These are phyloP conservation scores for Pyrrhoderma noxium DNA, from an alignment of 1,284 basidiomycete genomes.

Conservation along the genomic window DNA sequence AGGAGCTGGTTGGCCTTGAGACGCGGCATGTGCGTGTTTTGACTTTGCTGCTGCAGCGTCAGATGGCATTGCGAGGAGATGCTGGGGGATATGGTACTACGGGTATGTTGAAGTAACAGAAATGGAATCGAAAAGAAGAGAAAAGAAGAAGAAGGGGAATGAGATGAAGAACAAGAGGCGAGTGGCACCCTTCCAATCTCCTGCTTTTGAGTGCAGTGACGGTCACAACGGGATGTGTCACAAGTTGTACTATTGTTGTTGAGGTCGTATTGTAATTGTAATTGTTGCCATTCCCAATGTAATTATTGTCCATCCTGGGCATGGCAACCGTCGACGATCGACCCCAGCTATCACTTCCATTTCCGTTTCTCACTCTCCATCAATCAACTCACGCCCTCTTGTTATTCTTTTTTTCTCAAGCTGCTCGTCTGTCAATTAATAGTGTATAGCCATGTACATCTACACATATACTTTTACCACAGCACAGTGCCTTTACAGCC, in stretches of 20 bases:
- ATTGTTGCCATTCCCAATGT: not conserved
- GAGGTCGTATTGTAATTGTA: slow-evolving; percentile 1
- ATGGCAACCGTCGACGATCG: slow-evolving; percentile 9
- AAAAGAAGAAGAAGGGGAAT: not conserved
- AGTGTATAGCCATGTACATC: no score
- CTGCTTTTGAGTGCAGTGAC: no score
- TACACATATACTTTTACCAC: no score
- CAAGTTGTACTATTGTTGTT: not conserved
- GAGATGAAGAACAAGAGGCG: not conserved
- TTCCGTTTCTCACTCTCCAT: not conserved
- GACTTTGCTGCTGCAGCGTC: slow-evolving; percentile 31
- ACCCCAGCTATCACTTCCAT: not conserved
- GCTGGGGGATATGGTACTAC: not conserved
- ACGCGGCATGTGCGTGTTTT: slow-evolving; percentile 55
- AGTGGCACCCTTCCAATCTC: no score
- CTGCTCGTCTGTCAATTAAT: no score
- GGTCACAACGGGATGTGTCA: slow-evolving; percentile 2
- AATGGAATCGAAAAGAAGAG: not conserved
- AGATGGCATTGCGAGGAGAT: not conserved
- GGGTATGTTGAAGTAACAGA: not conserved
- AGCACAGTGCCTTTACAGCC: no score
- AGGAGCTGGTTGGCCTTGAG: slow-evolving; percentile 60
- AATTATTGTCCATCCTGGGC: not conserved
- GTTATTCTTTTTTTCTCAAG: no score
- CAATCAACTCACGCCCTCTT: not conserved